phyloP scores from a whole-genome alignment of 108 stramenopile species.

The Nitzschia palea region DNA sequence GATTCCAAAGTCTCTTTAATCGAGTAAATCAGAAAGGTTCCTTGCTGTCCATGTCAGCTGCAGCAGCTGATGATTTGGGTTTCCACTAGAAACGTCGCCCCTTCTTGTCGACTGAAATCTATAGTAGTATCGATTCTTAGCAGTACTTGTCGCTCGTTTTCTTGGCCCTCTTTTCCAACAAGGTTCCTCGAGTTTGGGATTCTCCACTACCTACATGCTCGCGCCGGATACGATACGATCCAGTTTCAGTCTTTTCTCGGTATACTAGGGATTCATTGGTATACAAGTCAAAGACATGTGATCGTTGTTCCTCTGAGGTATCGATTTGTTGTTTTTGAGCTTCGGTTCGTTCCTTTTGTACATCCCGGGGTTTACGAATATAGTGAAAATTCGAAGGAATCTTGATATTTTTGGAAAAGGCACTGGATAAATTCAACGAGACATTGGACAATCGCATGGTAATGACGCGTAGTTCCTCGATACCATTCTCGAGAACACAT shows the following conservation, averaged over 20 bases:
- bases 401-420: slow-evolving; percentile 55
- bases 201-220: slow-evolving; percentile 29
- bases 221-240: slow-evolving; percentile 68
- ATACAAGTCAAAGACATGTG: slow-evolving; percentile 68
- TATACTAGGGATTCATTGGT: slow-evolving; percentile 57
- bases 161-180: slow-evolving; percentile 63
- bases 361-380: slow-evolving; percentile 67
- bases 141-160: slow-evolving; percentile 88
- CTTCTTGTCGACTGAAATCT: no score
- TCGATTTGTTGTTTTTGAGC: slow-evolving; percentile 33
- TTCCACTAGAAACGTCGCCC: no score
- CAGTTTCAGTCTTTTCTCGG: slow-evolving; percentile 77
- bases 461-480: slow-evolving; percentile 74
- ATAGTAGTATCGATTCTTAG: no score
- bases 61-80: no score
- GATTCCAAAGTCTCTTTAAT: no score
- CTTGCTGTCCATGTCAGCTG: no score
- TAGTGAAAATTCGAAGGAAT: slow-evolving; percentile 52
- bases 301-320: slow-evolving; percentile 46
- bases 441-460: slow-evolving; percentile 75
- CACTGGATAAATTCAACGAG: slow-evolving; percentile 61
- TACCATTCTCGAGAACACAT: slow-evolving; percentile 15
- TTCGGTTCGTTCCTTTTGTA: slow-evolving; percentile 32
- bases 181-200: slow-evolving; percentile 48
- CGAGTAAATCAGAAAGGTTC: no score